Evolutionary conservation across 1,284 basidiomycete species (phyloP).

Genomic region (Wallemia ichthyophaga): DNA sequence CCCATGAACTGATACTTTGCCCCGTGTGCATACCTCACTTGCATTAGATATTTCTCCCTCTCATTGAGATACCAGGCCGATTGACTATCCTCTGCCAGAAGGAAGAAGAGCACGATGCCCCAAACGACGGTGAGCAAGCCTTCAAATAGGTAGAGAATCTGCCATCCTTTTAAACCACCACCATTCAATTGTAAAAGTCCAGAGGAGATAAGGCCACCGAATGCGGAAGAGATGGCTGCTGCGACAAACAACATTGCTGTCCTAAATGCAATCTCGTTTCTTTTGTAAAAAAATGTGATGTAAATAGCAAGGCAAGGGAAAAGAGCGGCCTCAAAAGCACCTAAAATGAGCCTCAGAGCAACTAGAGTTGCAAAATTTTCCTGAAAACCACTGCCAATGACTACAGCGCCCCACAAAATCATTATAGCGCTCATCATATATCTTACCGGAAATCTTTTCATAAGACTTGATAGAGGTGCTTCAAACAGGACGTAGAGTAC

Average conservation of each 20-base stretch:
- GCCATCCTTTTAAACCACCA: neutral
- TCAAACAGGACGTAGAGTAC: slow-evolving; percentile 3
- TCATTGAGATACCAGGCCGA: neutral
- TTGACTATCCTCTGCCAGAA: neutral
- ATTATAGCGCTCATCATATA: slow-evolving; percentile 2
- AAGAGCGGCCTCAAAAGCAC: slow-evolving; percentile 1
- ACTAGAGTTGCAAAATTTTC: slow-evolving; percentile 2
- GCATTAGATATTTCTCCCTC: neutral
- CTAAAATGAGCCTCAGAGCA: slow-evolving; percentile 1
- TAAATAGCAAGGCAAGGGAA: slow-evolving; percentile 4
- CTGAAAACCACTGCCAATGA: neutral
- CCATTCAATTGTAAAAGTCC: neutral
- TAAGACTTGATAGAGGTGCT: neutral
- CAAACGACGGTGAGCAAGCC: neutral
- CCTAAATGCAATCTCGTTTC: slow-evolving; percentile 1
- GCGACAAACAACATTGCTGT: slow-evolving; percentile 3
- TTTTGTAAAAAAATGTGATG: slow-evolving; percentile 2
- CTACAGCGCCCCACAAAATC: slow-evolving; percentile 2
- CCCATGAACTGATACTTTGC: neutral
- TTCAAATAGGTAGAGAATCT: neutral
- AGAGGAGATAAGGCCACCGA: neutral
- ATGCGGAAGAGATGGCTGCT: slow-evolving; percentile 2
- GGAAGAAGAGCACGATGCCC: neutral
- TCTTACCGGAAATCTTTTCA: neutral
- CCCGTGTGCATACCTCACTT: neutral